Evolutionary conservation across 306 rosid genomes (phyloP), one percentile per base, ranked within the genome.

Genomic region (Castanea sativa): DNA sequence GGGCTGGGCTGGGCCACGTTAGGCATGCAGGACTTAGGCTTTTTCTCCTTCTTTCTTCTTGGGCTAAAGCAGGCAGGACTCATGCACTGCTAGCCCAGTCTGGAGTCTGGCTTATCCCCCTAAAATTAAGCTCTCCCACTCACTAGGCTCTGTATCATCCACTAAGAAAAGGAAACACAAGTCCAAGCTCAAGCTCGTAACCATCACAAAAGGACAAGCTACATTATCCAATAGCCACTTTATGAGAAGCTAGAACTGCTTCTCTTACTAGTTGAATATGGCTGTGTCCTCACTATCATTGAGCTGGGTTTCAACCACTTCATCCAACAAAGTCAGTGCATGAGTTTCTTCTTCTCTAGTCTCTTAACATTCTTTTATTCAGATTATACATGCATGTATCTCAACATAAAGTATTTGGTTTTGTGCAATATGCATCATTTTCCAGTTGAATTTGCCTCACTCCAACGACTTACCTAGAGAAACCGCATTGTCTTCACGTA

Each of bases 251-350:
- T 49, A 81, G 74, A 75, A 13, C 69, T 57, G 4, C 71, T 84
- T 78, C 80, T 77, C 70, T 73, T 69, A 71, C 71, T 43, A 19
- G 20, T 82, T 83, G 86, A 78, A 41, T 13, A 92, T 95, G 97
- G 94, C 84, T 49, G 83, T 86, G 19, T 91, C 97, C 78, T 89
- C 97, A 1, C 83, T 89, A 76, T 88, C 94, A 73, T 21, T 84
- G 21, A 85, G 56, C 73, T 91, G 89, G 90, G 79, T 81, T 72
- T 91, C 97, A 10, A 81, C 91, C 58, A 71, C 82, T 41, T 74
- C 83, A 20, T 81, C 86, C 63, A 89, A 80, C 63, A 92, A 92
- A 97, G 98, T 94, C 23, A 73, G 79, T 57, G 19, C 0, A 32
- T 35, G 0, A 33, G 38, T 33, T 35, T 10, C 21, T 9, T 23